Conservation (phyloP, 306 rosid genomes). For the apple (Malus domestica) region ASM211411v1 NC_041790.1:36466001-36466500, state of each 20-base stretch:
- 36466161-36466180: background rate
- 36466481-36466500: background rate
- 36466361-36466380: background rate
- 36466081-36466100: background rate
- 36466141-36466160: constrained; percentile 6
- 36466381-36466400: background rate
- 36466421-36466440: background rate
- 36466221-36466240: constrained; percentile 72
- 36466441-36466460: background rate
- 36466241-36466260: constrained; percentile 89
- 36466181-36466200: constrained; percentile 72
- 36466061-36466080: background rate
- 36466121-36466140: background rate
- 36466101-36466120: background rate
- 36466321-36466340: background rate
- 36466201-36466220: constrained; percentile 71
- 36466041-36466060: background rate
- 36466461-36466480: background rate
- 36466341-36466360: background rate
- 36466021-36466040: background rate
- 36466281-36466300: background rate
- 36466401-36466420: background rate
- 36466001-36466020: background rate
- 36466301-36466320: background rate
- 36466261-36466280: constrained; percentile 26